Evolutionary conservation across 2,329 filamentous ascomycete genomes (phyloP).

Genomic region (Trichoderma cornu-damae): DNA sequence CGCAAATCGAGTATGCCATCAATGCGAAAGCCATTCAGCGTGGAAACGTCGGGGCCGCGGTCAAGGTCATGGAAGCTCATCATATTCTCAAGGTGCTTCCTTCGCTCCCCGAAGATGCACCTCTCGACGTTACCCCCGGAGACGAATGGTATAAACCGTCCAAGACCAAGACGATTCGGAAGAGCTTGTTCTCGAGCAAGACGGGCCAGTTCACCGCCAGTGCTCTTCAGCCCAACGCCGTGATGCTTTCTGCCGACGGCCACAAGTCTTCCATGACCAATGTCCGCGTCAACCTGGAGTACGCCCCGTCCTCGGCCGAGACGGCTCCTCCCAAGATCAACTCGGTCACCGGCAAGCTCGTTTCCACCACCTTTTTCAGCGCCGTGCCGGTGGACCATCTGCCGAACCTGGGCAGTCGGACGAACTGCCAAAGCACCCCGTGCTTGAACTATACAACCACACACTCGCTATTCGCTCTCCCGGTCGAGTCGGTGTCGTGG

Average conservation of each 20-base stretch:
- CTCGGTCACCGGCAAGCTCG: conserved; percentile 46
- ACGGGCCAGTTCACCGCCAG: conserved; percentile 45
- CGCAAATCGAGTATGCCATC: conserved; percentile 49
- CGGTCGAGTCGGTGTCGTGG: conserved; percentile 40
- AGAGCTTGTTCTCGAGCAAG: conserved; percentile 48
- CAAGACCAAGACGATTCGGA: conserved; percentile 50
- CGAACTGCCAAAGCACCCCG: conserved; percentile 37
- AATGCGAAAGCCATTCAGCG: conserved; percentile 41
- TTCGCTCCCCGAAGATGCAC: conserved; percentile 44
- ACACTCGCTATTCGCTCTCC: conserved; percentile 36
- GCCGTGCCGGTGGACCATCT: conserved; percentile 41
- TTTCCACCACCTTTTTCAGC: conserved; percentile 49
- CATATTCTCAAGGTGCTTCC: conserved; percentile 51
- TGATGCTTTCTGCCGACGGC: conserved; percentile 49
- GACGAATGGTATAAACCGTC: conserved; percentile 47
- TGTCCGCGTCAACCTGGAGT: conserved; percentile 43
- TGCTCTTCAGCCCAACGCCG: conserved; percentile 43
- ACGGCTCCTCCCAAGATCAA: conserved; percentile 45
- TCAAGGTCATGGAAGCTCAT: conserved; percentile 38
- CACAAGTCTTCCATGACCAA: conserved; percentile 39
- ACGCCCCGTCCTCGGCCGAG: conserved; percentile 42
- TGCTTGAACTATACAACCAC: conserved; percentile 45
- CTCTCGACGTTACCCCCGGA: conserved; percentile 43
- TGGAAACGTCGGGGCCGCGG: neutral
- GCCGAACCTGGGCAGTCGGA: conserved; percentile 48